Conservation (phyloP, 345 rosid genomes). For the Excoecaria cochinchinensis region DNA sequence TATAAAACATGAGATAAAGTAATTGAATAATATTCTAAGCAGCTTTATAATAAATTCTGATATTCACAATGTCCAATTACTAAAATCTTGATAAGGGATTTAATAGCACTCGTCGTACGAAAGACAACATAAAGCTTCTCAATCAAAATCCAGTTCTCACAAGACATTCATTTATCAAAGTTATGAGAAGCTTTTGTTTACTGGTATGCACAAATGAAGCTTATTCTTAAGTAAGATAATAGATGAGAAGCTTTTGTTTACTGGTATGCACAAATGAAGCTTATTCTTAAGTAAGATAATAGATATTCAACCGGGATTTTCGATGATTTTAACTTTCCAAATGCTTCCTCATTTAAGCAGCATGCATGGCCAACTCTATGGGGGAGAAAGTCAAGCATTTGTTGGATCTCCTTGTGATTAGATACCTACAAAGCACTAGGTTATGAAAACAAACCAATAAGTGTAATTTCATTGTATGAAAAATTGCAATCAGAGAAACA, state of each 20-base stretch:
- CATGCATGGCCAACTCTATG: constrained; percentile 91
- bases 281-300: constrained; percentile 1
- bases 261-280: neutral
- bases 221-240: constrained; percentile 7
- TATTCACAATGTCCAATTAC: neutral
- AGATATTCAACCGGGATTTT: constrained; percentile 57
- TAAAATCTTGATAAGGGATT: neutral
- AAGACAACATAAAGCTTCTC: neutral
- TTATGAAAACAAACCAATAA: constrained; percentile 36
- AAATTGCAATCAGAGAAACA: neutral
- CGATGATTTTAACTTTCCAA: constrained; percentile 59
- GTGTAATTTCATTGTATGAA: constrained; percentile 19
- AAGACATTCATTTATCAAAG: neutral
- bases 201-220: neutral
- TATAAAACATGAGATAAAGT: neutral
- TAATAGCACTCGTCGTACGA: too few species aligned
- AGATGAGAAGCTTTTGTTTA: constrained; percentile 2
- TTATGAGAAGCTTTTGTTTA: neutral
- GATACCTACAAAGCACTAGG: constrained; percentile 86
- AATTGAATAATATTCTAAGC: neutral
- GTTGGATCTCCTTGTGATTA: constrained; percentile 68
- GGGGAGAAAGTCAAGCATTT: constrained; percentile 85
- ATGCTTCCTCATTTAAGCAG: constrained; percentile 60
- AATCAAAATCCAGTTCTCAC: neutral
- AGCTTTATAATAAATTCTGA: neutral